Conservation (phyloP, 2,329 filamentous ascomycete genomes). For the Ilyonectria robusta region DNA sequence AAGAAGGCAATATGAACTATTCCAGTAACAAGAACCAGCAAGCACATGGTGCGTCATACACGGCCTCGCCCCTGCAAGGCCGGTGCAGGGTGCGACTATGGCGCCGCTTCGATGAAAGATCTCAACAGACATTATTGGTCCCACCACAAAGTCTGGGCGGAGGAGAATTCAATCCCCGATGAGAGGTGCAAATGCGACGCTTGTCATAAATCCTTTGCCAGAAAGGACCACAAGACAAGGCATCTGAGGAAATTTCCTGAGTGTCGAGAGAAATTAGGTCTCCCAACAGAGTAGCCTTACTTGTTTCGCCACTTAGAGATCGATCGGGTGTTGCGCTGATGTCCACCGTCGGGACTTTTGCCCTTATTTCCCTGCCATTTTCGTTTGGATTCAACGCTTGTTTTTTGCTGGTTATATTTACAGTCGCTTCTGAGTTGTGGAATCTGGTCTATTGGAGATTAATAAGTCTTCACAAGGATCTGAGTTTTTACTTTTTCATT, state of each 20-base stretch:
- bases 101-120: conserved; percentile 8
- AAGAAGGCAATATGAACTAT: not conserved
- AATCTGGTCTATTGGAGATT: not conserved
- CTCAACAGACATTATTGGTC: conserved; percentile 34
- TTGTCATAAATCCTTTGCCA: conserved; percentile 7
- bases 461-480: too few species aligned
- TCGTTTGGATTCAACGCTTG: not conserved
- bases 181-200: conserved; percentile 9
- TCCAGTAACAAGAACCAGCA: not conserved
- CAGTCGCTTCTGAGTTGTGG: not conserved
- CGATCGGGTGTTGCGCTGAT: not conserved
- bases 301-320: not conserved
- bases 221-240: conserved; percentile 27
- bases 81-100: not conserved
- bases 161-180: not conserved
- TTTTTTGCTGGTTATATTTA: not conserved
- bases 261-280: conserved; percentile 33
- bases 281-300: not conserved
- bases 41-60: conserved; percentile 20
- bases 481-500: too few species aligned
- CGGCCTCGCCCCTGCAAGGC: conserved; percentile 23
- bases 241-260: conserved; percentile 27
- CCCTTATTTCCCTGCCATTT: not conserved
- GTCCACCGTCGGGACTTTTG: not conserved
- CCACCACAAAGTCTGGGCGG: conserved; percentile 14